phyloP scores from a whole-genome alignment of 192 early-diverging fungal genomes.

The Haplosporangium gracile region DNA sequence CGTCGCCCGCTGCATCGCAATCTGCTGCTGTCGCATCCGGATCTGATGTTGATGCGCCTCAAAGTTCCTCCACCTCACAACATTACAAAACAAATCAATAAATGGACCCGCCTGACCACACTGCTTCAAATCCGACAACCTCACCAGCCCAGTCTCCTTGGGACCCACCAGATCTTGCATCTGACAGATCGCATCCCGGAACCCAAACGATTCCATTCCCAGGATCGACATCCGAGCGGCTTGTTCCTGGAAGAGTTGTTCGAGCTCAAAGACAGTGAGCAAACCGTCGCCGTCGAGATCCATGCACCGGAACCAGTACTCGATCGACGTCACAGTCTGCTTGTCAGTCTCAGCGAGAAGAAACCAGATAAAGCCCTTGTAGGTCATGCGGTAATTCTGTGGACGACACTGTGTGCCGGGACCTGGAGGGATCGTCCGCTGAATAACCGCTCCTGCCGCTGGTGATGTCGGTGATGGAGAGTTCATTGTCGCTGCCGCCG shows the following conservation, averaged over 20 bases:
- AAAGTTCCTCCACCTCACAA: constrained; percentile 46
- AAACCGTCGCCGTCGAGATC: constrained; percentile 93
- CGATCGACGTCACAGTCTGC: constrained; percentile 62
- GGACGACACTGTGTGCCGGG: constrained; percentile 39
- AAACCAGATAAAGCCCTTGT: constrained; percentile 90
- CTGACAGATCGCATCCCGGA: constrained; percentile 54
- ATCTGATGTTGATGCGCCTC: constrained; percentile 56
- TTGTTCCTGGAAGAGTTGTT: constrained; percentile 91
- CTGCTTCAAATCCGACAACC: constrained; percentile 46
- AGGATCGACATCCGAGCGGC: constrained; percentile 48
- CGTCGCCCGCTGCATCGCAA: constrained; percentile 53
- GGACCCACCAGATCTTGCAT: constrained; percentile 54
- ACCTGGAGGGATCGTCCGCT: constrained; percentile 21
- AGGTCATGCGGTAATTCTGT: constrained; percentile 75
- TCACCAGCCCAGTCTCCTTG: constrained; percentile 26
- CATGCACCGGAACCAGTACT: constrained; percentile 94
- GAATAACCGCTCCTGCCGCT: background rate
- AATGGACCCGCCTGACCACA: constrained; percentile 55
- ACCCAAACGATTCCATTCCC: constrained; percentile 53
- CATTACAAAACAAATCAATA: constrained; percentile 54
- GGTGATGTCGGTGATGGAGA: background rate
- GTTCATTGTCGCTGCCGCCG: background rate
- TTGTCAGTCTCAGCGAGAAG: constrained; percentile 88
- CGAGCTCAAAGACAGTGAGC: constrained; percentile 87
- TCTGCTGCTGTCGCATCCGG: constrained; percentile 52